Evolutionary conservation across 768 basidiomycete species (phyloP).

Genomic region (Lactarius vividus): DNA sequence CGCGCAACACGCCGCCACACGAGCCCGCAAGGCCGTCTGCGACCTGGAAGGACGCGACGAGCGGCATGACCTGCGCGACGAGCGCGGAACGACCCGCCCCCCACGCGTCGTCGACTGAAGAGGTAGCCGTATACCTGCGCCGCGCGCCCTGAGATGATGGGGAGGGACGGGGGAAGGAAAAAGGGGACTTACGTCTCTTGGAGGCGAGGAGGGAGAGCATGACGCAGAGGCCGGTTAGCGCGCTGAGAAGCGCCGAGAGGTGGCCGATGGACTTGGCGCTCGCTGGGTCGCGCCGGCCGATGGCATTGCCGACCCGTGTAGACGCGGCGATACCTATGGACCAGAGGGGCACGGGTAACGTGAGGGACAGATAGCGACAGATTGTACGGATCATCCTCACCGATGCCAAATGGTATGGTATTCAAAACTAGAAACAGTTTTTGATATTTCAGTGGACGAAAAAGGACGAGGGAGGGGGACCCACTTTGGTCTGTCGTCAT

Average conservation of each 20-base stretch:
- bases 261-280: constrained; percentile 60
- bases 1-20: constrained; percentile 49
- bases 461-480: constrained; percentile 16
- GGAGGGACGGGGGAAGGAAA: background rate
- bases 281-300: constrained; percentile 52
- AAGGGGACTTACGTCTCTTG: constrained; percentile 49
- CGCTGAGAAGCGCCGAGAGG: constrained; percentile 61
- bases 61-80: constrained; percentile 51
- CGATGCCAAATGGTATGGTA: constrained; percentile 74
- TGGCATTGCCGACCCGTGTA: constrained; percentile 68
- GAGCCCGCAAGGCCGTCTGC: constrained; percentile 53
- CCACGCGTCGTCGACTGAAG: constrained; percentile 62
- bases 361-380: background rate
- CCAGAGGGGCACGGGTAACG: too few relatives aligned
- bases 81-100: constrained; percentile 49
- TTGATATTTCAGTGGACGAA: too few relatives aligned
- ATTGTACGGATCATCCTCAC: constrained; percentile 31
- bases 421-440: constrained; percentile 58
- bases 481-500: constrained; percentile 79
- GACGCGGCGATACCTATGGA: constrained; percentile 61
- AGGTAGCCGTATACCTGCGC: constrained; percentile 60
- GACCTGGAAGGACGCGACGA: constrained; percentile 55
- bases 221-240: constrained; percentile 53
- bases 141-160: background rate
- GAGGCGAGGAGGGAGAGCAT: constrained; percentile 57